phyloP scores from a whole-genome alignment of 805 yeast species.

The Candida vartiovaarae region DNA sequence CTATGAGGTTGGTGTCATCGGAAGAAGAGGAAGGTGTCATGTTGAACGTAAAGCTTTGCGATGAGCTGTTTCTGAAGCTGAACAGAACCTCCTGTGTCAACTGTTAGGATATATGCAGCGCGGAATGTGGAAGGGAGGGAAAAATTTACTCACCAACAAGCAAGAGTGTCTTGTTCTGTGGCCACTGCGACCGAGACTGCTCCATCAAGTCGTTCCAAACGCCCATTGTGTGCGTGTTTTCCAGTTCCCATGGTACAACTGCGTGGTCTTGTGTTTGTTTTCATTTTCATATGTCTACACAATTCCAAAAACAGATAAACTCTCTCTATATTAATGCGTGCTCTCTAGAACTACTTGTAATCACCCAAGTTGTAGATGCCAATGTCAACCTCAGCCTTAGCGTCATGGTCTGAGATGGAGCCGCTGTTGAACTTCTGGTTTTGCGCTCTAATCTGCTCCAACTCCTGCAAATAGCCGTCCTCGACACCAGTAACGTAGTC shows the following conservation, averaged over 20 bases:
- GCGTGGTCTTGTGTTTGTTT: too few relatives aligned
- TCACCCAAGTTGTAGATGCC: conserved; percentile 56
- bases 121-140: too few relatives aligned
- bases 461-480: conserved; percentile 69
- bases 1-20: conserved; percentile 2
- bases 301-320: too few relatives aligned
- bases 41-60: conserved; percentile 4
- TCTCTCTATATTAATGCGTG: too few relatives aligned
- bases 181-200: conserved; percentile 1
- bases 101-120: too few relatives aligned
- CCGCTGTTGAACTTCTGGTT: conserved; percentile 54
- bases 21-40: conserved; percentile 3
- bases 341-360: conserved; percentile 23
- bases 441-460: conserved; percentile 76
- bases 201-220: conserved; percentile 12
- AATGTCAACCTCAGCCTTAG: conserved; percentile 73
- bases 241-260: too few relatives aligned
- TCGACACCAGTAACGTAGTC: conserved; percentile 91
- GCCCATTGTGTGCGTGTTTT: conserved; percentile 5
- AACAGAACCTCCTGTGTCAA: conserved; percentile 11
- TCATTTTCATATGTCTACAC: too few relatives aligned
- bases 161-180: not conserved
- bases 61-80: conserved; percentile 11
- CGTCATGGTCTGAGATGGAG: conserved; percentile 40
- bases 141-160: not conserved